Percentiles rank a stretch among this genome's conserved stretches.
Conservation (phyloP, 768 basidiomycete genomes). For the Suillus decipiens region DNA sequence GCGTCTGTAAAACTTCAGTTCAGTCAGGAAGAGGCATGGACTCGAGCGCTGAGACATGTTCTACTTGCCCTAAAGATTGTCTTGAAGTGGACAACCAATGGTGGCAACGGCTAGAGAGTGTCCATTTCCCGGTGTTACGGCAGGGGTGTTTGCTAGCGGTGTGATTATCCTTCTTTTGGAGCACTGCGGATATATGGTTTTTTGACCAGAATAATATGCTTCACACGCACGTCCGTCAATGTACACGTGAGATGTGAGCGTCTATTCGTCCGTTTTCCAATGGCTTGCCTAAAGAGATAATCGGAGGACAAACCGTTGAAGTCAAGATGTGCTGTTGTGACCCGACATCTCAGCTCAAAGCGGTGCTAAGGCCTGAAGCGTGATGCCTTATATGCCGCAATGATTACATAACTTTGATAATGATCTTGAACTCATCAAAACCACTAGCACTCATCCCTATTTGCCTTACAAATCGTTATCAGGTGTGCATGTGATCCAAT, state of each 20-base stretch:
- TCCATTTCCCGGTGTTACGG: background rate
- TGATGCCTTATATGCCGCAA: background rate
- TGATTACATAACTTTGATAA: background rate
- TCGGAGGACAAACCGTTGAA: background rate
- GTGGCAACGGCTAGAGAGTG: constrained; percentile 57
- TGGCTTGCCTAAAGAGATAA: background rate
- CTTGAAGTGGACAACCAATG: constrained; percentile 84
- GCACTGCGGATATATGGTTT: background rate
- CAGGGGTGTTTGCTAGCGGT: background rate
- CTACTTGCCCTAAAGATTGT: constrained; percentile 86
- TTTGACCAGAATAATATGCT: background rate
- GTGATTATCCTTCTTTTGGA: constrained; percentile 19
- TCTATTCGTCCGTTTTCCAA: background rate
- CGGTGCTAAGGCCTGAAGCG: background rate
- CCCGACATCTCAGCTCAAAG: background rate
- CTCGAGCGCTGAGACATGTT: constrained; percentile 88
- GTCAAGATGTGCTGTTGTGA: background rate
- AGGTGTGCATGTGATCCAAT: background rate
- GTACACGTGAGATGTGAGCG: background rate
- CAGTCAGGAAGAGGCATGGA: constrained; percentile 95
- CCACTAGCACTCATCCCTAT: background rate
- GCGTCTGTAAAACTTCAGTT: constrained; percentile 94
- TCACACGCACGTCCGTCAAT: background rate
- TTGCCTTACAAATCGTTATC: constrained; percentile 13
- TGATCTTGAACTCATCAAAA: no score